Percentiles rank a stretch among this genome's conserved stretches.
These are phyloP conservation scores for Penicillium hesseltinei DNA, from an alignment of 2,329 filamentous ascomycete genomes.

Conservation along the genomic window DNA sequence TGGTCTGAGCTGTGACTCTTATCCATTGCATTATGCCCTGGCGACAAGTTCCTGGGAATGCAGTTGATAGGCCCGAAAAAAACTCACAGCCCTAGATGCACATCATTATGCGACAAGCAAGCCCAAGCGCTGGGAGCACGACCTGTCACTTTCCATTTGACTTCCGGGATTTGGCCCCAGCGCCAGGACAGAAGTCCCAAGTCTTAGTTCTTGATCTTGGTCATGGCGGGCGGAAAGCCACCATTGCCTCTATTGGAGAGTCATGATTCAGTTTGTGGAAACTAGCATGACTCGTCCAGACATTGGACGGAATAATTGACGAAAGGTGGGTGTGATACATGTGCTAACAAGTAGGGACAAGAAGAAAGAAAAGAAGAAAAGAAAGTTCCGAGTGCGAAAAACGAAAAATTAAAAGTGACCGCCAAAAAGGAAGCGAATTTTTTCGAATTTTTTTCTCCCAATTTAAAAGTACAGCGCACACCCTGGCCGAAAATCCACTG, in stretches of 20 bases:
- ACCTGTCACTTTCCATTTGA: slow-evolving; percentile 12
- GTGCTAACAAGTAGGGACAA: slow-evolving; percentile 4
- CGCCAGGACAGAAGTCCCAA: slow-evolving; percentile 3
- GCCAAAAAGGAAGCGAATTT: slow-evolving; percentile 12
- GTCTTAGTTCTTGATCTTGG: background rate
- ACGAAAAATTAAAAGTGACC: slow-evolving; percentile 4
- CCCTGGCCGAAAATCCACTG: slow-evolving; percentile 7
- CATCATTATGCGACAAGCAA: slow-evolving; percentile 11
- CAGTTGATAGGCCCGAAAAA: slow-evolving; percentile 6
- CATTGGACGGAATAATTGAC: background rate
- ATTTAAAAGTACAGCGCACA: slow-evolving; percentile 11
- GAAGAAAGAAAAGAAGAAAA: slow-evolving; percentile 10
- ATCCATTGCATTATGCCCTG: background rate
- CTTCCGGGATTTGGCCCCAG: slow-evolving; percentile 6
- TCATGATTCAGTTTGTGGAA: background rate
- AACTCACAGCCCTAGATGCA: slow-evolving; percentile 3
- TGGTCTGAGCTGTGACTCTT: background rate
- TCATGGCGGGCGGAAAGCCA: slow-evolving; percentile 4
- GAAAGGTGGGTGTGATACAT: background rate
- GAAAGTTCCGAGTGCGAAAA: slow-evolving; percentile 10
- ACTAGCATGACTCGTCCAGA: background rate
- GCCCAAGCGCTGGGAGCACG: background rate
- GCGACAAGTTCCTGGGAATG: slow-evolving; percentile 3
- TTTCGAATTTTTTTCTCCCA: background rate
- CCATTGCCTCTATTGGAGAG: background rate